Conservation (phyloP, 2,329 filamentous ascomycete species). For the Fusarium nygamai region DNA sequence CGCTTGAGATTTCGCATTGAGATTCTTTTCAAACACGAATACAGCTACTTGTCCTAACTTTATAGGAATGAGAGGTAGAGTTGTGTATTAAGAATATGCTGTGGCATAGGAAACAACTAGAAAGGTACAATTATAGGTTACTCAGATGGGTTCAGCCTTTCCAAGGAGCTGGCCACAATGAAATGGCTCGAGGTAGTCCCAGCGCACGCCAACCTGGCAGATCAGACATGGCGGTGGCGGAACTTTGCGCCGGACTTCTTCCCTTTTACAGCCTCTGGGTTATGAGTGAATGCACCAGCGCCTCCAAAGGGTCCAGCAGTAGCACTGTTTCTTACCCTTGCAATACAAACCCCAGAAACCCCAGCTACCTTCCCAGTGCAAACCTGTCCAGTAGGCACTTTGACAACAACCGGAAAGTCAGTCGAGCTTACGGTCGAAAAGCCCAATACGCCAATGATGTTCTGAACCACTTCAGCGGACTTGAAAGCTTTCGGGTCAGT, state of each 20-base stretch:
- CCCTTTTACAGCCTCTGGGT: background rate
- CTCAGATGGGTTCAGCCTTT: background rate
- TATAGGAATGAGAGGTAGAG: background rate
- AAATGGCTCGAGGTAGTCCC: background rate
- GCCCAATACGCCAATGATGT: conserved; percentile 1
- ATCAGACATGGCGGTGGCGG: background rate
- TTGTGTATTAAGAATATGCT: background rate
- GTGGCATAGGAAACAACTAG: background rate
- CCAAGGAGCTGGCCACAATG: background rate
- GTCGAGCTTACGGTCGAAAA: conserved; percentile 6
- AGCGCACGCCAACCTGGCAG: background rate
- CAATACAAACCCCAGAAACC: conserved; percentile 3
- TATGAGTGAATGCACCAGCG: background rate
- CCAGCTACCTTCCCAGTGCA: conserved; percentile 7
- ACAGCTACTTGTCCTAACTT: background rate
- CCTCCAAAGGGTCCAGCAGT: conserved; percentile 8
- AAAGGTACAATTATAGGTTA: background rate
- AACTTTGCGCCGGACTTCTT: conserved; percentile 2
- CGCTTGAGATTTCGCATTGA: too few relatives aligned
- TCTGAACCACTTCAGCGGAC: background rate
- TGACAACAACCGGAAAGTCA: background rate
- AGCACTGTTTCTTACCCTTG: conserved; percentile 5
- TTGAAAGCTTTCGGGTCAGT: conserved; percentile 2
- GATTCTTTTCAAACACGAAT: background rate
- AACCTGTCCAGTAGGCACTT: background rate